Percentiles rank a stretch among this genome's conserved stretches.
Conservation (phyloP, 352 stramenopile species). For the Globisporangium mamillatum region DNA sequence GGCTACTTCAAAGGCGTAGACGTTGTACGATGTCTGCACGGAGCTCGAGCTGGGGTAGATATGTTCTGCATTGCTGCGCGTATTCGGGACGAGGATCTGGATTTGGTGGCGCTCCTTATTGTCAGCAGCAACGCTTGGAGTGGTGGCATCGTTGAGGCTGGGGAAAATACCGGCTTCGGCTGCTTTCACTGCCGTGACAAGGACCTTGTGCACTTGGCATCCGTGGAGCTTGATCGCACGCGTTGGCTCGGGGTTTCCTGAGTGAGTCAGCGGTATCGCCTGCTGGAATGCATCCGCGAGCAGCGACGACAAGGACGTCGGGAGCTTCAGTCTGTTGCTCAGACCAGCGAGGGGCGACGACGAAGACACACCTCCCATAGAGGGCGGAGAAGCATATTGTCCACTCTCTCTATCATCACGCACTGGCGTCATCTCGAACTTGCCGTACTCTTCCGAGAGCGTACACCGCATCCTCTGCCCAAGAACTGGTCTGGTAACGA, state of each 20-base stretch:
- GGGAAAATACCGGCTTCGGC: neutral
- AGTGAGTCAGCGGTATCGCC: neutral
- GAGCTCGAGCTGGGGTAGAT: neutral
- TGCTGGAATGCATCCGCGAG: slow-evolving; percentile 44
- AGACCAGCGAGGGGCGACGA: slow-evolving; percentile 19
- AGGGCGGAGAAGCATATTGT: neutral
- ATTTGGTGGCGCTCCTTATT: slow-evolving; percentile 24
- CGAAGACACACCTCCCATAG: neutral
- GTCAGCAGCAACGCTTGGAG: neutral
- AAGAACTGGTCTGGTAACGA: slow-evolving; percentile 6
- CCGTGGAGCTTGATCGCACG: slow-evolving; percentile 44
- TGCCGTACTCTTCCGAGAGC: slow-evolving; percentile 58
- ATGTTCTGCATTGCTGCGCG: neutral
- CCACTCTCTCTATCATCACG: slow-evolving; percentile 15
- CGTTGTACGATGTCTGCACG: slow-evolving; percentile 25
- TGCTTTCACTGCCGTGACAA: slow-evolving; percentile 6
- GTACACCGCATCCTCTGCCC: slow-evolving; percentile 47
- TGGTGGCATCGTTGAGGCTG: neutral
- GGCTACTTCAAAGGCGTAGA: slow-evolving; percentile 39
- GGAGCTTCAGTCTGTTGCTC: slow-evolving; percentile 36
- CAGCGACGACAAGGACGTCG: slow-evolving; percentile 54
- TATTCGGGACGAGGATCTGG: slow-evolving; percentile 35
- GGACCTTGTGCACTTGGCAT: slow-evolving; percentile 42
- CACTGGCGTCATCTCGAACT: slow-evolving; percentile 46
- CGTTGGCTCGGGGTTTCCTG: slow-evolving; percentile 11